These are phyloP conservation scores for Coniochaeta prunicola DNA, from an alignment of 2,329 filamentous ascomycete species.

Conservation along the genomic window DNA sequence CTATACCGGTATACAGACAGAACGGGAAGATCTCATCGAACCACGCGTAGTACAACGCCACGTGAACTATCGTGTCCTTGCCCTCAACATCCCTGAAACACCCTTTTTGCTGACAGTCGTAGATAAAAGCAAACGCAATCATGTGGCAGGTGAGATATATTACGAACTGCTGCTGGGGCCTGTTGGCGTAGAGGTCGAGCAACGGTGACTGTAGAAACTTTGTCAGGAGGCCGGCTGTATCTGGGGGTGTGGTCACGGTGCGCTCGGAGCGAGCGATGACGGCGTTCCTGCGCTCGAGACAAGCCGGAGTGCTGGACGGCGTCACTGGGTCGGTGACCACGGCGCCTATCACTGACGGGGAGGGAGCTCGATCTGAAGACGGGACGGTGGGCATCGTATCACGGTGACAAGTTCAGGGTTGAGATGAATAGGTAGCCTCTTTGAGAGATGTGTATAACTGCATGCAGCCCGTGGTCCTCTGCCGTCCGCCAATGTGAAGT, in stretches of 20 bases:
- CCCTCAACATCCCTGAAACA: background rate
- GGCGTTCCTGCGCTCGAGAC: background rate
- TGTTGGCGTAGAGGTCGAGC: background rate
- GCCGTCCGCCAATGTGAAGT: no score
- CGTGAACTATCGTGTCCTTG: background rate
- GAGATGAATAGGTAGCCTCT: background rate
- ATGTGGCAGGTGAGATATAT: background rate
- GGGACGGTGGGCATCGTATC: background rate
- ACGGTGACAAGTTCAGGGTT: background rate
- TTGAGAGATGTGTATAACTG: background rate
- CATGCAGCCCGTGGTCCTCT: no score
- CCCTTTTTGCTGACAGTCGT: background rate
- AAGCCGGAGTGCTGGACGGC: background rate
- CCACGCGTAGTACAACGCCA: background rate
- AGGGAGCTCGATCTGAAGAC: background rate
- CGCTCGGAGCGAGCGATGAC: background rate
- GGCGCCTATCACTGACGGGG: background rate
- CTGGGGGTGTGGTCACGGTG: background rate
- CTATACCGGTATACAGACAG: background rate
- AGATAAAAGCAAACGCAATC: background rate
- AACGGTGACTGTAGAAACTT: background rate
- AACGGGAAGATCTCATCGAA: background rate
- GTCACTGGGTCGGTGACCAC: background rate
- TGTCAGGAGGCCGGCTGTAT: background rate
- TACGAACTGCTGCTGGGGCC: background rate